Evolutionary conservation across 2,329 filamentous ascomycete species (phyloP), one percentile per base, ranked within the genome.

Genomic region (Colletotrichum sp.): DNA sequence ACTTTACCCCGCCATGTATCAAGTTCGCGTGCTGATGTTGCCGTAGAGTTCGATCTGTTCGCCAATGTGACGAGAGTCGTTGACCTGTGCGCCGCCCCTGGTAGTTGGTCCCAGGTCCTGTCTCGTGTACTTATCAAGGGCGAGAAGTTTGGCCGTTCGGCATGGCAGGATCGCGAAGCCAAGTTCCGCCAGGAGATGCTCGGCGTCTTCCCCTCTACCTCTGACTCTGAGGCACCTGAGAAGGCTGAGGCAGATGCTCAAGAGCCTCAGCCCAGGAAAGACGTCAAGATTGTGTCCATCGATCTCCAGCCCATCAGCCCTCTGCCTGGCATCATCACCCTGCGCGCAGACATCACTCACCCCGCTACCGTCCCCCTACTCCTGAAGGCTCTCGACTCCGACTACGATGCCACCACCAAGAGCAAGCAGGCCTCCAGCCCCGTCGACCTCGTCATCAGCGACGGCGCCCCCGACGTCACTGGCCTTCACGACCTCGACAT

Each of bases 401-500:
- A 92, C 57, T 91, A 92, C 78, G 90, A 93, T 68, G 82, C 88
- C 4, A 83, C 83, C 24, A 83, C 84, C 5, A 83, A 81, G 71
- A 87, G 79, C 80, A 82, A 78, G 18, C 89, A 92, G 79, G 91
- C 94, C 4, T 91, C 93, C 1, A 92, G 95, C 65, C 95, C 94
- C 0, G 96, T 99, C 16, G 97, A 99, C 82, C 91, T 99, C 2
- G 96, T 99, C 28, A 92, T 99, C 77, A 98, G 95, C 74, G 97
- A 99, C 81, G 97, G 97, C 69, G 97, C 97, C 0, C 97, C 97
- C 1, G 97, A 99, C 81, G 97, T 99, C 15, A 99, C 97, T 1
- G 97, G 97, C 24, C 90, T 99, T 2, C 97, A 99, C 84, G 97
- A 99, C 84, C 92, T 99, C 44, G 97, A 99, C 85, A 99, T 99